These are phyloP conservation scores for Mortierella hygrophila DNA, from an alignment of 192 early-diverging fungal species.

Conservation along the genomic window DNA sequence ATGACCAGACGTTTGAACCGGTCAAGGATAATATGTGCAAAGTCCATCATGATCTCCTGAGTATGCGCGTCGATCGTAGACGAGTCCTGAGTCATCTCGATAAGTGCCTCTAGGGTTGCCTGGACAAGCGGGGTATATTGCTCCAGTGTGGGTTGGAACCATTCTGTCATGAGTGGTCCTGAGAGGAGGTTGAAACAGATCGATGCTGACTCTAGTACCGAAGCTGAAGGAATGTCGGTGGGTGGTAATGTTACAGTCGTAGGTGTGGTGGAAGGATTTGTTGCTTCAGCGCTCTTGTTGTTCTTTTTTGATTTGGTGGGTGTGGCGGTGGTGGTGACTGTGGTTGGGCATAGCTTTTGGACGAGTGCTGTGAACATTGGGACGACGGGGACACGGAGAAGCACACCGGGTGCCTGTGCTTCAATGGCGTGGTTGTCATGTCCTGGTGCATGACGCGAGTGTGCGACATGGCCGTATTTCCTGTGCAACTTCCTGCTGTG, in stretches of 20 bases:
- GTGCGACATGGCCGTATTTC: constrained; percentile 2
- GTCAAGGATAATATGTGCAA: constrained; percentile 33
- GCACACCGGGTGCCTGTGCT: constrained; percentile 24
- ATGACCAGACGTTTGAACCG: constrained; percentile 36
- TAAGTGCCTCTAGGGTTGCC: constrained; percentile 33
- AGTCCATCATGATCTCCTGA: constrained; percentile 8
- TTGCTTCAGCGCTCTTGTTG: constrained; percentile 13
- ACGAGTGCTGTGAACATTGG: constrained; percentile 44
- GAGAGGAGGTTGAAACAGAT: constrained; percentile 35
- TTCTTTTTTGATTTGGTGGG: constrained; percentile 8
- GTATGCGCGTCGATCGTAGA: not conserved
- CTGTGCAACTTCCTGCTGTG: constrained; percentile 20
- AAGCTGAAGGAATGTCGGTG: not conserved
- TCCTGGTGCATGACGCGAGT: not conserved
- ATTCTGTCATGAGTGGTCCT: constrained; percentile 33
- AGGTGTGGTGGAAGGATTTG: not conserved
- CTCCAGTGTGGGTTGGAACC: constrained; percentile 54
- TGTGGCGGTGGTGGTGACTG: not conserved
- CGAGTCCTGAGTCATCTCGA: constrained; percentile 15
- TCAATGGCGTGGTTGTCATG: not conserved
- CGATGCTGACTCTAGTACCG: constrained; percentile 16
- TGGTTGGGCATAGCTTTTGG: constrained; percentile 9
- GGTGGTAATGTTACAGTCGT: not conserved
- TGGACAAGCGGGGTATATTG: constrained; percentile 56
- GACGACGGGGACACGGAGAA: constrained; percentile 35